These are phyloP conservation scores for Laguncularia racemosa DNA, from an alignment of 345 rosid species.

Conservation along the genomic window DNA sequence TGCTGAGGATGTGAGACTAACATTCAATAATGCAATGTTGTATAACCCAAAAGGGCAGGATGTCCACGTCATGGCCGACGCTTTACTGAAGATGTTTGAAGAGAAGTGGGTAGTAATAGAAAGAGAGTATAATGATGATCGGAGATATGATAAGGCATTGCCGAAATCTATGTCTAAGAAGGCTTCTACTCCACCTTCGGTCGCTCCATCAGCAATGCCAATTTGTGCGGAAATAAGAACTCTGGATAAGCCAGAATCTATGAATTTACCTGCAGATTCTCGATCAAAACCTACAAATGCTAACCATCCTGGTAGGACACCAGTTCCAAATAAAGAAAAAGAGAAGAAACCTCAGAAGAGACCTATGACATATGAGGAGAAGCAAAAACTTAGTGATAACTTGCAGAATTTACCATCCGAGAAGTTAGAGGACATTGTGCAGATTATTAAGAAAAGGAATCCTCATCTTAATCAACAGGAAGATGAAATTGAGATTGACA, in stretches of 20 bases:
- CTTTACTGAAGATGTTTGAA: slow-evolving; percentile 51
- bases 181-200: slow-evolving; percentile 15
- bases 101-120: slow-evolving; percentile 52
- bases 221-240: slow-evolving; percentile 13
- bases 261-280: slow-evolving; percentile 26
- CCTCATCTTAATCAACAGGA: slow-evolving; percentile 62
- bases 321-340: slow-evolving; percentile 35
- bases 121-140: slow-evolving; percentile 24
- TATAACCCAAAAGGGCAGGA: slow-evolving; percentile 88
- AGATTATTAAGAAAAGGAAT: slow-evolving; percentile 76
- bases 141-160: slow-evolving; percentile 16
- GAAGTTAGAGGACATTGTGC: slow-evolving; percentile 60
- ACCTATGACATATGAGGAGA: slow-evolving; percentile 79
- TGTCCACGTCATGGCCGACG: slow-evolving; percentile 67
- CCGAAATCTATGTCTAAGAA: slow-evolving; percentile 22
- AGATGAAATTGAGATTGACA: slow-evolving; percentile 90
- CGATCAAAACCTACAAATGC: slow-evolving; percentile 11
- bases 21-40: slow-evolving; percentile 74
- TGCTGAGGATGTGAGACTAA: slow-evolving; percentile 79
- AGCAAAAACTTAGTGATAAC: slow-evolving; percentile 58
- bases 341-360: slow-evolving; percentile 31
- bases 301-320: slow-evolving; percentile 19
- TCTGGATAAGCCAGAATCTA: slow-evolving; percentile 42
- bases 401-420: slow-evolving; percentile 78
- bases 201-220: slow-evolving; percentile 14